Conservation (phyloP, 106 monocot genomes). For the Dioscorea alata region DNA sequence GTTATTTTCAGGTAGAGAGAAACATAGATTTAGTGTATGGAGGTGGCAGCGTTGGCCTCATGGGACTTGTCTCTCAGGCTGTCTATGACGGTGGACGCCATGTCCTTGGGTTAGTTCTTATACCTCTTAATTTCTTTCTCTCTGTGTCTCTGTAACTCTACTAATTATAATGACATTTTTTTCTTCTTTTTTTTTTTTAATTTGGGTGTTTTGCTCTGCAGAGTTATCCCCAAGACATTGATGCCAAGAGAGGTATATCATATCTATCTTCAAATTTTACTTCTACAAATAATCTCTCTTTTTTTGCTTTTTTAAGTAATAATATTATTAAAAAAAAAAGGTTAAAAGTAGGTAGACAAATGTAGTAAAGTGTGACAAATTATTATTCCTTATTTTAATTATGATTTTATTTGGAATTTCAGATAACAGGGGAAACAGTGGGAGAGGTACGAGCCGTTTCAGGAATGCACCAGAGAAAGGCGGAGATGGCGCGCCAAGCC, state of each 20-base stretch:
- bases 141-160: conserved; percentile 6
- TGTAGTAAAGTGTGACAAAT: background rate
- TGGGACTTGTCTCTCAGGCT: conserved; percentile 58
- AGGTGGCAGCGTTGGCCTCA: conserved; percentile 54
- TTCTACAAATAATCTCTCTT: background rate
- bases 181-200: background rate
- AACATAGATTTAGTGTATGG: conserved; percentile 59
- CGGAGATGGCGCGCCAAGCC: conserved; percentile 37
- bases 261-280: background rate
- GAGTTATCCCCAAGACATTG: conserved; percentile 14
- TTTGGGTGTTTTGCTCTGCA: background rate
- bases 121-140: too few relatives aligned
- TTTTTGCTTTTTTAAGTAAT: background rate
- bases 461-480: conserved; percentile 37
- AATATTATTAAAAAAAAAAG: background rate
- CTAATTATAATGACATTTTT: background rate
- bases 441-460: conserved; percentile 31
- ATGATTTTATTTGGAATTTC: background rate
- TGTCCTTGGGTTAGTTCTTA: conserved; percentile 30
- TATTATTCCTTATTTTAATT: too few relatives aligned
- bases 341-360: background rate
- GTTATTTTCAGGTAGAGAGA: conserved; percentile 32
- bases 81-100: conserved; percentile 57
- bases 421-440: conserved; percentile 32
- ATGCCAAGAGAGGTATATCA: conserved; percentile 18